phyloP scores from a whole-genome alignment of 352 stramenopile genomes.

The Globisporangium perplexum region DNA sequence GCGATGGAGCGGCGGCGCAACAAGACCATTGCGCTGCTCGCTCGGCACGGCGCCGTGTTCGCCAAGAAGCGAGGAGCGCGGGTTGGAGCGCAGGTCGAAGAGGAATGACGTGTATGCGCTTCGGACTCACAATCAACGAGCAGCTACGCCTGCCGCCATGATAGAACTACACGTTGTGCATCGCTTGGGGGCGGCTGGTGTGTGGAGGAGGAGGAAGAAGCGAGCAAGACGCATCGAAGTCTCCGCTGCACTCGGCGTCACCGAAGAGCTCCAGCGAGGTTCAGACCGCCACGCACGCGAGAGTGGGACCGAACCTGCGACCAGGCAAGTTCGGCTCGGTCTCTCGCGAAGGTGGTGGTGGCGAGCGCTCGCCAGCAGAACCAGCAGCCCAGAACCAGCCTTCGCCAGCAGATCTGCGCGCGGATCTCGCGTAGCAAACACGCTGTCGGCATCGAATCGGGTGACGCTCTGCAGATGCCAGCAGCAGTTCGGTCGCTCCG shows the following conservation, averaged over 20 bases:
- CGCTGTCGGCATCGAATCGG: no score
- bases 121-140: no score
- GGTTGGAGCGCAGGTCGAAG: not conserved
- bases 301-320: not conserved
- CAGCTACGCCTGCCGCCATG: no score
- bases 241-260: not conserved
- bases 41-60: not conserved
- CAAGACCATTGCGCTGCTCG: not conserved
- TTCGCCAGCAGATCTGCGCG: no score
- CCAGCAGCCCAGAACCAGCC: no score
- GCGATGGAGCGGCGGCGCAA: not conserved
- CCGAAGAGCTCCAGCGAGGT: not conserved
- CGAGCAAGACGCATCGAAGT: not conserved
- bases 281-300: constrained; percentile 4
- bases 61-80: not conserved
- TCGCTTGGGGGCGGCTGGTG: no score
- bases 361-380: no score
- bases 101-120: not conserved
- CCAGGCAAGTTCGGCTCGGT: not conserved
- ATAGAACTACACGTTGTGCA: no score
- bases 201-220: no score
- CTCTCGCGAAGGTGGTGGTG: not conserved
- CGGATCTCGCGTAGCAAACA: no score
- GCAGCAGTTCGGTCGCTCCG: not conserved
- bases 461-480: not conserved